Conservation (phyloP, 2,329 filamentous ascomycete species). For the Mariannaea sp. region DNA sequence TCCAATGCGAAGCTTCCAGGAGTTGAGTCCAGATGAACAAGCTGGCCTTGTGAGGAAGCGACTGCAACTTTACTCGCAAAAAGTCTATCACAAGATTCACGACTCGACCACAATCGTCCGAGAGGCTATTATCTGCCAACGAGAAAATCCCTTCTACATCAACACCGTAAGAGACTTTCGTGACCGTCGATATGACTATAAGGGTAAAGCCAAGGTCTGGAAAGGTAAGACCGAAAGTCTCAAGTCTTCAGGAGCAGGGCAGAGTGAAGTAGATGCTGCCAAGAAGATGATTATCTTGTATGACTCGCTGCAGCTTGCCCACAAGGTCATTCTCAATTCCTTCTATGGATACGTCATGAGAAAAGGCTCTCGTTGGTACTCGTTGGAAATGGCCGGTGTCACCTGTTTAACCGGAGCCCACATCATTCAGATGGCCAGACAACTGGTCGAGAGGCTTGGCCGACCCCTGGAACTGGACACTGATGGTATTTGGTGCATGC, state of each 20-base stretch:
- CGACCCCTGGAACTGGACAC: slow-evolving; percentile 94
- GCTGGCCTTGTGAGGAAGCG: slow-evolving; percentile 81
- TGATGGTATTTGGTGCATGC: slow-evolving; percentile 99
- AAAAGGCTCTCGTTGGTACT: slow-evolving; percentile 98
- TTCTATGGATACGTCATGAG: slow-evolving; percentile 99
- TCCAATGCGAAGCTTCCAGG: slow-evolving; percentile 75
- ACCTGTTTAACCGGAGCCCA: slow-evolving; percentile 95
- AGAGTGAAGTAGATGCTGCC: slow-evolving; percentile 82
- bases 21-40: slow-evolving; percentile 82
- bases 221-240: slow-evolving; percentile 92
- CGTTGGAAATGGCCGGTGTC: slow-evolving; percentile 98
- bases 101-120: slow-evolving; percentile 90
- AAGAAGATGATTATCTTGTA: slow-evolving; percentile 99
- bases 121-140: slow-evolving; percentile 97
- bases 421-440: slow-evolving; percentile 95
- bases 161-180: slow-evolving; percentile 95
- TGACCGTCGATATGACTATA: slow-evolving; percentile 97
- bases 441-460: slow-evolving; percentile 91
- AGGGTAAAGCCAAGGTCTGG: slow-evolving; percentile 97
- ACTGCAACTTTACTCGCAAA: slow-evolving; percentile 91
- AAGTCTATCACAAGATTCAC: slow-evolving; percentile 99
- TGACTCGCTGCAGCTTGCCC: slow-evolving; percentile 93
- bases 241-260: slow-evolving; percentile 78
- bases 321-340: slow-evolving; percentile 98
- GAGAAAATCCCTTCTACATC: slow-evolving; percentile 98